Conservation (phyloP, 352 stramenopile species). For the Phytopythium oedochilum region DNA sequence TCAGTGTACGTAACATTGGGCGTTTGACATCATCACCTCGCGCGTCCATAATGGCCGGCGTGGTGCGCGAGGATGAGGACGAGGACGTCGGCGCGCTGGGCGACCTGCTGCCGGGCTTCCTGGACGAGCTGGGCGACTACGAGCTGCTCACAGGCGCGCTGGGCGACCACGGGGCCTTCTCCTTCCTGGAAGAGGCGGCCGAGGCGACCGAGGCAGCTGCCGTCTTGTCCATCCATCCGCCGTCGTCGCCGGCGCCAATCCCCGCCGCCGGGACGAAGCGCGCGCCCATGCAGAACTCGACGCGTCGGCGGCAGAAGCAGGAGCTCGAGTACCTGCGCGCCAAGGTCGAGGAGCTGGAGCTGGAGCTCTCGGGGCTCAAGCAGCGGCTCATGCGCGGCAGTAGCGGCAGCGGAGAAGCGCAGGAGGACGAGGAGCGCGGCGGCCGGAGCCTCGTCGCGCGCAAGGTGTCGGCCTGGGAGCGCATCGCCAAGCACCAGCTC, state of each 20-base stretch:
- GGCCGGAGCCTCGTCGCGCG: neutral
- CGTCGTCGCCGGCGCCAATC: neutral
- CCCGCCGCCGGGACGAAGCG: neutral
- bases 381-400: neutral
- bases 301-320: constrained; percentile 43
- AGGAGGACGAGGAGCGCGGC: no score
- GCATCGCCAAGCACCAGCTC: constrained; percentile 21
- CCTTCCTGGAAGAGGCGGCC: no score
- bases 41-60: neutral
- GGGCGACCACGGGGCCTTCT: neutral
- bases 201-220: no score
- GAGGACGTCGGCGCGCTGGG: constrained; percentile 9
- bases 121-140: constrained; percentile 23
- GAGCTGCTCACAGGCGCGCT: constrained; percentile 12
- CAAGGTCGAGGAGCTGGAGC: constrained; percentile 38
- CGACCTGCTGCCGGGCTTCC: constrained; percentile 18
- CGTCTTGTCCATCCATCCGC: no score
- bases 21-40: neutral
- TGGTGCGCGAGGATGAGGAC: neutral
- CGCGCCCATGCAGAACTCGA: constrained; percentile 45
- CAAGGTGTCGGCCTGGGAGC: constrained; percentile 13
- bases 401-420: neutral
- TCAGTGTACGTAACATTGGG: no score
- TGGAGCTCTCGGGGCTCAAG: constrained; percentile 18
- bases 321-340: constrained; percentile 45